These are phyloP conservation scores for Tylopilus cervinicoccineus DNA, from an alignment of 768 basidiomycete genomes.

Conservation along the genomic window DNA sequence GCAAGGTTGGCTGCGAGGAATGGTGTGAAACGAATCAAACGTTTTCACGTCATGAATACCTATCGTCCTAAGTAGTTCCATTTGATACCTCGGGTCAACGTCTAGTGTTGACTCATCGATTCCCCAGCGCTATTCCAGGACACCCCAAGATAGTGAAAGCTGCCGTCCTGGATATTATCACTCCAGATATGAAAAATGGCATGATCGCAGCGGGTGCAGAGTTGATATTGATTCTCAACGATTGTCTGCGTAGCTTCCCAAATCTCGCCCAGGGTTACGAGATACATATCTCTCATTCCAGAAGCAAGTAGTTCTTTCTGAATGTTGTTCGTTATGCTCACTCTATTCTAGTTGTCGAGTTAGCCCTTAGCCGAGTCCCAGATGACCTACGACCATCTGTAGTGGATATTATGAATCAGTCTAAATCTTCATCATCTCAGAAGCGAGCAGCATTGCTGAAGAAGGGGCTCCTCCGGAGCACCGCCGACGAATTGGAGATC, in stretches of 20 bases:
- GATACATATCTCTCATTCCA: conserved; percentile 75
- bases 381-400: conserved; percentile 51
- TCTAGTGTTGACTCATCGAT: conserved; percentile 1
- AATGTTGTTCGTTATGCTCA: not conserved
- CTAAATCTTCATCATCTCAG: conserved; percentile 62
- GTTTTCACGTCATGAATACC: conserved; percentile 74
- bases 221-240: conserved; percentile 61
- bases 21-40: conserved; percentile 68
- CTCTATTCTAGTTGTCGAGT: conserved; percentile 55
- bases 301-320: conserved; percentile 40
- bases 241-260: conserved; percentile 69
- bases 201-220: conserved; percentile 72
- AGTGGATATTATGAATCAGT: conserved; percentile 60
- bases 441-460: conserved; percentile 67
- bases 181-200: conserved; percentile 61
- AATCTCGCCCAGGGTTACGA: conserved; percentile 65
- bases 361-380: conserved; percentile 59
- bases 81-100: not conserved
- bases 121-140: conserved; percentile 54
- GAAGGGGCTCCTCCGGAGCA: conserved; percentile 62
- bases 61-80: conserved; percentile 59
- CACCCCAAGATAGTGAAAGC: conserved; percentile 73
- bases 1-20: conserved; percentile 77
- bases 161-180: conserved; percentile 82
- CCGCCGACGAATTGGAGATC: conserved; percentile 71